Evolutionary conservation across 2,329 filamentous ascomycete species (phyloP).

Genomic region (Ophiostoma fasciatum): DNA sequence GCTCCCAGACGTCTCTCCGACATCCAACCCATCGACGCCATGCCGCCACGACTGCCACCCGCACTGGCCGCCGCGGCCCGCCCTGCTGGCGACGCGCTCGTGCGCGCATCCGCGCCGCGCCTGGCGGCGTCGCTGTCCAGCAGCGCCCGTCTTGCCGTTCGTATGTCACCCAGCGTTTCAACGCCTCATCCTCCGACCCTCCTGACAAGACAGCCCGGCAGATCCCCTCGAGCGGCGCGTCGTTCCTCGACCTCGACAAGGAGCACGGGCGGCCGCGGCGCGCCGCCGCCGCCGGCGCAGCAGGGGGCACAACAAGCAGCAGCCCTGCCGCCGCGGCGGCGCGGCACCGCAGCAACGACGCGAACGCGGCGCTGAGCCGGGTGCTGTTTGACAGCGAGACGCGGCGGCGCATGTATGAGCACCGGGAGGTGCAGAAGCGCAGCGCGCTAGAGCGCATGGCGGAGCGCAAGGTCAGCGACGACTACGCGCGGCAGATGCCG

Average conservation of each 20-base stretch:
- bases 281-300: too few relatives aligned
- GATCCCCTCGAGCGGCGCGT: constrained; percentile 7
- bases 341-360: background rate
- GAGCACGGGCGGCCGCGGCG: background rate
- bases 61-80: background rate
- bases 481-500: constrained; percentile 48
- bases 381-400: constrained; percentile 10
- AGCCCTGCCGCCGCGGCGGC: constrained; percentile 3
- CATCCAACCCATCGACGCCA: constrained; percentile 7
- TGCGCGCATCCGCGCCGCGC: too few relatives aligned
- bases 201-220: background rate
- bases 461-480: constrained; percentile 27
- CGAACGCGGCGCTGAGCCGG: constrained; percentile 7
- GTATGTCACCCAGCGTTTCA: background rate
- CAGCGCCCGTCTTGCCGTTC: constrained; percentile 4
- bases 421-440: constrained; percentile 12
- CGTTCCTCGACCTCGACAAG: constrained; percentile 9
- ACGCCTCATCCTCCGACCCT: background rate
- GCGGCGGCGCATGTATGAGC: constrained; percentile 6
- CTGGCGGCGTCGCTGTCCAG: constrained; percentile 7
- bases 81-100: too few relatives aligned
- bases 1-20: too few relatives aligned
- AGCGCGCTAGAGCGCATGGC: constrained; percentile 23
- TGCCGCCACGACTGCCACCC: constrained; percentile 11
- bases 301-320: too few relatives aligned